phyloP scores from a whole-genome alignment of 2,329 filamentous ascomycete genomes.

The Capronia coronata region DNA sequence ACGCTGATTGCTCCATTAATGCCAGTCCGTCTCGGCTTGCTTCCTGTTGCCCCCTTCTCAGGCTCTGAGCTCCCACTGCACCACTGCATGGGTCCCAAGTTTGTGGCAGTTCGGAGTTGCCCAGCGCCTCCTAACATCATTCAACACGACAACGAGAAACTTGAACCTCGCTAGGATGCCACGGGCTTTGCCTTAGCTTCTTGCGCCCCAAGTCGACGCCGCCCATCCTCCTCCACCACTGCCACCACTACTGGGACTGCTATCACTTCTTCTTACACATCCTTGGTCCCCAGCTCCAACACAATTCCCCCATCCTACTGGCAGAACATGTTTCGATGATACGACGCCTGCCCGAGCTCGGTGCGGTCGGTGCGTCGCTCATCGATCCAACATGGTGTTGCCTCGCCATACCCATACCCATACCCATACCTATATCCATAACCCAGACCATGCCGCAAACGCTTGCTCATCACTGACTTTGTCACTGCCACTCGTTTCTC shows the following conservation, averaged over 20 bases:
- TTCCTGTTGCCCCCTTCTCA: not conserved
- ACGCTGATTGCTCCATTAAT: not conserved
- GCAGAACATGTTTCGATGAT: conserved; percentile 4
- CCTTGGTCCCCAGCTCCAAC: not conserved
- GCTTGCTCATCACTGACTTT: not conserved
- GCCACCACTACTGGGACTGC: not conserved
- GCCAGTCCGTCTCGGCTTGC: not conserved
- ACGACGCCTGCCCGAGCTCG: conserved; percentile 10
- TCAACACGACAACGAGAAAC: not conserved
- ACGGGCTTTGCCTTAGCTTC: not conserved
- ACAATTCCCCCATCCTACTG: not conserved
- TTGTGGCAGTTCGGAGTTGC: not conserved
- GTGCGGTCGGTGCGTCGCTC: conserved; percentile 6
- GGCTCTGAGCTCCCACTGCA: not conserved
- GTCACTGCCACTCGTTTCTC: conserved; percentile 1
- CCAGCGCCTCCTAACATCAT: too few species aligned
- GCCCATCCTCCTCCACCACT: not conserved
- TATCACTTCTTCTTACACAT: not conserved
- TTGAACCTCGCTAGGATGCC: not conserved
- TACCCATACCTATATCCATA: not conserved
- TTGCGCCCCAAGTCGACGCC: not conserved
- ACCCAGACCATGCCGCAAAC: not conserved
- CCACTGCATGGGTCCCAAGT: not conserved
- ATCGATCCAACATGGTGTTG: not conserved
- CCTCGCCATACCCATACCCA: not conserved